Percentiles rank a stretch among this genome's conserved stretches.
phyloP scores from a whole-genome alignment of 345 rosid genomes.

The Raphanus raphanistrum region DNA sequence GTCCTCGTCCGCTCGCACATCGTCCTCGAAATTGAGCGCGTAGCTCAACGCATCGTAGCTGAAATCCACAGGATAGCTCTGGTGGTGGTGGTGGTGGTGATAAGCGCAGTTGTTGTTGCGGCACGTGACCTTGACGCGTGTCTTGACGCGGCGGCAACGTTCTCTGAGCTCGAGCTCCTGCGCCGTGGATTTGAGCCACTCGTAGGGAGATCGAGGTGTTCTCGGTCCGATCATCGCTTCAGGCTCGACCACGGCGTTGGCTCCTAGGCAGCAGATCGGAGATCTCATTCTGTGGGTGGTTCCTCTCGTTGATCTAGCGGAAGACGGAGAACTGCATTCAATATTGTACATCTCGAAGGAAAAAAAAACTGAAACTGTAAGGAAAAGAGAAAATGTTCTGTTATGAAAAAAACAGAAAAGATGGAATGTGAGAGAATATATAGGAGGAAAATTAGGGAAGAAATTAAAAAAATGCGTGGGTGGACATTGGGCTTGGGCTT shows the following conservation, averaged over 20 bases:
- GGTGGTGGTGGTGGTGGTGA: conserved; percentile 12
- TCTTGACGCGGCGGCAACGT: conserved; percentile 43
- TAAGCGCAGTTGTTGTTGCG: conserved; percentile 29
- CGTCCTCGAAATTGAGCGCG: conserved; percentile 68
- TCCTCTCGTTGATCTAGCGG: conserved; percentile 24
- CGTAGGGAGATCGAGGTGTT: conserved; percentile 47
- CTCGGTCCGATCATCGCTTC: conserved; percentile 31
- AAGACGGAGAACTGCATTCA: conserved; percentile 45
- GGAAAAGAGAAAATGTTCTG: neutral
- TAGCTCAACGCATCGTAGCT: conserved; percentile 68
- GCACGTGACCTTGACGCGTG: conserved; percentile 37
- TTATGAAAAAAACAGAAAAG: neutral
- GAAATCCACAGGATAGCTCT: conserved; percentile 48
- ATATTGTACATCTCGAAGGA: conserved; percentile 20
- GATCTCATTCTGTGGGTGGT: conserved; percentile 26
- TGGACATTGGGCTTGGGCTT: conserved; percentile 22
- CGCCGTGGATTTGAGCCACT: conserved; percentile 47
- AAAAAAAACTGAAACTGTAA: neutral
- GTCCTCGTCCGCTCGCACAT: conserved; percentile 42
- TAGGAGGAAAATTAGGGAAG: neutral
- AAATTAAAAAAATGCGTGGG: conserved; percentile 22
- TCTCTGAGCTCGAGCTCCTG: conserved; percentile 49
- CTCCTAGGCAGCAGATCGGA: conserved; percentile 50
- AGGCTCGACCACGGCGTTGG: conserved; percentile 28
- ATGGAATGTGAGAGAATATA: conserved; percentile 7